Percentiles rank a stretch among this genome's conserved stretches.
Evolutionary conservation across 257 asterid genomes (phyloP).

Genomic region (Orobanche coerulescens): DNA sequence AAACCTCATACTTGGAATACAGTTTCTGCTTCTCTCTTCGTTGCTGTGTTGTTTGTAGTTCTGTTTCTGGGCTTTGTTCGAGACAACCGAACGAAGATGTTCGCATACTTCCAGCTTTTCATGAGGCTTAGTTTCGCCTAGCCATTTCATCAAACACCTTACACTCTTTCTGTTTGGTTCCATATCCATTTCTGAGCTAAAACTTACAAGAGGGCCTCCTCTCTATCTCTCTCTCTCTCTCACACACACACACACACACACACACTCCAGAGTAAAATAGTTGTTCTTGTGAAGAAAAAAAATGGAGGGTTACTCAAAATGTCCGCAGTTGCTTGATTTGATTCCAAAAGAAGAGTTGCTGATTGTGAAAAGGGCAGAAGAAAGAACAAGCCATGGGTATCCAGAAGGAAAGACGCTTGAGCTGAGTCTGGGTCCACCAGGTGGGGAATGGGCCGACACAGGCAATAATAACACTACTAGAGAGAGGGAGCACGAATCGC

Average conservation of each 20-base stretch:
- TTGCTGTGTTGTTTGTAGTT: not conserved
- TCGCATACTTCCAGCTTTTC: too few species aligned
- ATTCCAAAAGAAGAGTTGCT: conserved; percentile 36
- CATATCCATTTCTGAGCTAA: too few species aligned
- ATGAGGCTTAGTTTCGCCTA: not conserved
- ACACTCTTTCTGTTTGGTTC: not conserved
- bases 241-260: too few species aligned
- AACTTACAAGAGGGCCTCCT: too few species aligned
- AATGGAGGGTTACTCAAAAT: conserved; percentile 57
- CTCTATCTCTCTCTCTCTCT: too few species aligned
- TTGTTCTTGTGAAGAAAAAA: conserved; percentile 1
- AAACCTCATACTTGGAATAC: not conserved
- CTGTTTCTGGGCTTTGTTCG: not conserved
- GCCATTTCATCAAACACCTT: not conserved
- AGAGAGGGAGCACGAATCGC: conserved; percentile 1
- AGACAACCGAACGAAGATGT: too few species aligned
- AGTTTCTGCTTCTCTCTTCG: not conserved
- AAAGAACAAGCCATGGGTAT: conserved; percentile 22
- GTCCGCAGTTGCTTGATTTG: conserved; percentile 64
- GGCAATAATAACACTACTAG: not conserved
- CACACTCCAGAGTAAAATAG: too few species aligned
- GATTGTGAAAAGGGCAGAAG: conserved; percentile 32
- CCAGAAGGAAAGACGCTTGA: conserved; percentile 73
- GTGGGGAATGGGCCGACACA: conserved; percentile 40
- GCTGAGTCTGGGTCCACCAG: conserved; percentile 86